These are phyloP conservation scores for Hypoxylon sp. DNA, from an alignment of 2,329 filamentous ascomycete species.

Conservation along the genomic window DNA sequence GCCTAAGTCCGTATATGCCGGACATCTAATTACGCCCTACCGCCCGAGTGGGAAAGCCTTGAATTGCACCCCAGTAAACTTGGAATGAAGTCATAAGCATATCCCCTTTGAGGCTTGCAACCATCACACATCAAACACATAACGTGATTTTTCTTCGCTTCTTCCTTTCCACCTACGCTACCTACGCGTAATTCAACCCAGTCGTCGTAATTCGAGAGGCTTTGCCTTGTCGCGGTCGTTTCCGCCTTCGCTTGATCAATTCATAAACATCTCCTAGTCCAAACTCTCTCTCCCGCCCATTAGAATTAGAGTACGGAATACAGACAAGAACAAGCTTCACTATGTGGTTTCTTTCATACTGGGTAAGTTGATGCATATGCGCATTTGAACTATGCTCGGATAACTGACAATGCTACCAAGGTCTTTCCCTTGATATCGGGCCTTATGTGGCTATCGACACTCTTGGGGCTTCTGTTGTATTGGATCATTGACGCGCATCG, in stretches of 20 bases:
- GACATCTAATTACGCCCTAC: slow-evolving; percentile 16
- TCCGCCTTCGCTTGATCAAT: slow-evolving; percentile 1
- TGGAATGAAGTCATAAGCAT: slow-evolving; percentile 38
- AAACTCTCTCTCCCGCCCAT: not conserved
- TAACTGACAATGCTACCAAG: slow-evolving; percentile 50
- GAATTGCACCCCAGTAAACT: not conserved
- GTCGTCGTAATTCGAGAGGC: slow-evolving; percentile 16
- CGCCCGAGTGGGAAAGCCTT: slow-evolving; percentile 12
- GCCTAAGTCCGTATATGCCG: slow-evolving; percentile 21
- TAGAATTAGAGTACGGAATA: slow-evolving; percentile 6
- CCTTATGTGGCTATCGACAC: slow-evolving; percentile 72
- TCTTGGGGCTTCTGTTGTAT: slow-evolving; percentile 76
- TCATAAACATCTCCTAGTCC: slow-evolving; percentile 21
- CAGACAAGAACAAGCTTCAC: slow-evolving; percentile 9
- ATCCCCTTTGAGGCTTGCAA: slow-evolving; percentile 30
- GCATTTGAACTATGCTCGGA: not conserved
- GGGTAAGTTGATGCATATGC: slow-evolving; percentile 40
- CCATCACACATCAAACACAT: slow-evolving; percentile 14
- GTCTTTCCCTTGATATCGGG: slow-evolving; percentile 77
- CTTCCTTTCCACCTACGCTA: slow-evolving; percentile 13
- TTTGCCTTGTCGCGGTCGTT: slow-evolving; percentile 2
- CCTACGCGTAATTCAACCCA: slow-evolving; percentile 26
- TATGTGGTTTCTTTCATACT: slow-evolving; percentile 47
- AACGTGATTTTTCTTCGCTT: slow-evolving; percentile 29
- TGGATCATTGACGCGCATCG: slow-evolving; percentile 70